Percentiles rank a stretch among this genome's conserved stretches.
phyloP scores from a whole-genome alignment of 495 filamentous ascomycete species.

The Aspergillus coremiiformis region DNA sequence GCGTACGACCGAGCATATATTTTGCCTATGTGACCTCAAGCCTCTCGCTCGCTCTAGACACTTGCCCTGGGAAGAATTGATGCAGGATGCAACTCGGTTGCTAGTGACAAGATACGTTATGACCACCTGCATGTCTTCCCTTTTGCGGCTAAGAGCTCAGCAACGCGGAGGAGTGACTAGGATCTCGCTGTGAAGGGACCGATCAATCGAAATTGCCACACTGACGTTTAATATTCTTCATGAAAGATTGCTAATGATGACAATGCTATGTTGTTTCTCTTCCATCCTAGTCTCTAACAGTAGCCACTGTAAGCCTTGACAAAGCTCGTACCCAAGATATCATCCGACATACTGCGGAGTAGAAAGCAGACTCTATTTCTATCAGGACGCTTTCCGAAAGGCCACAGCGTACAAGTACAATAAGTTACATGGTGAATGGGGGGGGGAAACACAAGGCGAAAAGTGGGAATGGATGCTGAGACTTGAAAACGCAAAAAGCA shows the following conservation, averaged over 20 bases:
- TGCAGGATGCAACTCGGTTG: not conserved
- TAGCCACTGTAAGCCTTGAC: not conserved
- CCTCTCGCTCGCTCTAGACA: not conserved
- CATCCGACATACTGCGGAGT: not conserved
- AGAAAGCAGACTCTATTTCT: constrained; percentile 7
- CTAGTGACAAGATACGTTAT: not conserved
- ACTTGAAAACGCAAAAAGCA: constrained; percentile 8
- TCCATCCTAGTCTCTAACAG: no score
- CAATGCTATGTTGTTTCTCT: not conserved
- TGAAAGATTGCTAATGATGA: not conserved
- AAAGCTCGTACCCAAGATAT: not conserved
- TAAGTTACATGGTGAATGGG: constrained; percentile 24
- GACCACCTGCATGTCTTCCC: not conserved
- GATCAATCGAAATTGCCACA: not conserved
- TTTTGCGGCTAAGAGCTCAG: not conserved
- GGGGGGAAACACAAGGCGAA: constrained; percentile 11
- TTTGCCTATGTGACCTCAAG: not conserved
- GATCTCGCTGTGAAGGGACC: not conserved
- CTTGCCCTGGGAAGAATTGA: not conserved
- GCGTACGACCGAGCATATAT: not conserved
- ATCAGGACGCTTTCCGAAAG: constrained; percentile 1
- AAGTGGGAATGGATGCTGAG: constrained; percentile 25
- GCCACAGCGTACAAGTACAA: constrained; percentile 26
- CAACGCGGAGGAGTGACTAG: not conserved
- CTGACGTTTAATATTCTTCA: not conserved